Evolutionary conservation across 2,329 filamentous ascomycete genomes (phyloP).

Genomic region (Fusarium phyllophilum): DNA sequence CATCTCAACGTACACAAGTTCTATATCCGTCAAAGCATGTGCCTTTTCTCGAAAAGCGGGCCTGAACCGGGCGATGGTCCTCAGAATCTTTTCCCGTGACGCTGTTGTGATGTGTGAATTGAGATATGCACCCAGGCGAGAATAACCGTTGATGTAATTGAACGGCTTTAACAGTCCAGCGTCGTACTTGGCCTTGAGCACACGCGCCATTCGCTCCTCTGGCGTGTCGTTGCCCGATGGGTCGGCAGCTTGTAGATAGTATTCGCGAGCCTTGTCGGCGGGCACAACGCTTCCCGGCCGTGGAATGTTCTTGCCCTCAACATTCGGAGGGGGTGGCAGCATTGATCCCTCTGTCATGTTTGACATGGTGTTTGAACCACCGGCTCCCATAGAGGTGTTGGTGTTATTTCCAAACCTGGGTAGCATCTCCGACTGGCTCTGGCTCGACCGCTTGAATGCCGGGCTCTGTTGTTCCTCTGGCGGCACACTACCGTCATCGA

Average conservation of each 20-base stretch:
- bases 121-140: slow-evolving; percentile 89
- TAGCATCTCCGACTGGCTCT: slow-evolving; percentile 60
- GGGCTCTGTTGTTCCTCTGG: slow-evolving; percentile 70
- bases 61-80: slow-evolving; percentile 90
- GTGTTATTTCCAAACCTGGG: slow-evolving; percentile 59
- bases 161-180: slow-evolving; percentile 95
- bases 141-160: slow-evolving; percentile 98
- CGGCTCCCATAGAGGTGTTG: slow-evolving; percentile 34
- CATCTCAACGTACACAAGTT: slow-evolving; percentile 96
- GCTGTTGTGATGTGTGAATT: slow-evolving; percentile 84
- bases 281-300: slow-evolving; percentile 70
- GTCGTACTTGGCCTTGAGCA: slow-evolving; percentile 95
- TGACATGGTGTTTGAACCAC: slow-evolving; percentile 36
- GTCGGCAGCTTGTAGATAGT: slow-evolving; percentile 96
- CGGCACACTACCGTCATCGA: slow-evolving; percentile 82
- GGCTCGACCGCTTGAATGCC: slow-evolving; percentile 54
- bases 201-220: slow-evolving; percentile 93
- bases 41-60: slow-evolving; percentile 97
- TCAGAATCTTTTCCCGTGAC: slow-evolving; percentile 89
- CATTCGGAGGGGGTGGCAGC: slow-evolving; percentile 58
- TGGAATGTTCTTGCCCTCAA: slow-evolving; percentile 65
- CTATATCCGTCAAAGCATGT: slow-evolving; percentile 89
- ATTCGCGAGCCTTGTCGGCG: slow-evolving; percentile 82
- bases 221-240: slow-evolving; percentile 86
- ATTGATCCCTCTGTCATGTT: slow-evolving; percentile 52